Evolutionary conservation across 192 early-diverging fungal species (phyloP), one percentile per base, ranked within the genome.

Genomic region (Radiomyces spectabilis): DNA sequence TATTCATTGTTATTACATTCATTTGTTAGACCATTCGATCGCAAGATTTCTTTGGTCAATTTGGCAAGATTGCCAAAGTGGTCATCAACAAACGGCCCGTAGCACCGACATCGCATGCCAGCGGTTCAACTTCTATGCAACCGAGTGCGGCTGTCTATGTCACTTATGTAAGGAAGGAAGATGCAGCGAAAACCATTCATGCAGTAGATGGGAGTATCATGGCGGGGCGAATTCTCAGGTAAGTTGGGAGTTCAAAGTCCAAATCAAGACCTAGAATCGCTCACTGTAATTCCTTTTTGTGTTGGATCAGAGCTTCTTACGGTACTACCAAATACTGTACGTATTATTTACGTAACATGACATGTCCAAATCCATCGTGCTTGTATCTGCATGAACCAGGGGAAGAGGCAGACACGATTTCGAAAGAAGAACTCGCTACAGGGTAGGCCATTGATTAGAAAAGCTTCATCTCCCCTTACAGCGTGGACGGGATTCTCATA

Each of bases 271-370:
- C 53, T 22, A 27, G 32, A 26, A 18, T 62, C 16, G 12, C 35
- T 39, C 39, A 16, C 21, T 10, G 19, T 26, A 18, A 53, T 40
- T 12, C 6, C 33, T 31, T 32, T 26, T 16, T 39, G n/a, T n/a
- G n/a, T n/a, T n/a, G n/a, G n/a, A n/a, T n/a, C n/a, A 89, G 90
- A 37, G 97, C 93, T 9, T 94, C 94, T 0, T 94, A 91, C 77
- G 97, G 97, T 22, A 94, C 95, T 6, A 99, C 97, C 43, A 97
- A 97, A 61, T 99, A 99, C 75, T 99, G 97, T 62, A 86, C 95
- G 4, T 93, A 90, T 65, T 99, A 93, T 63, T 70, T 99, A 46
- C 87, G 93, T 24, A 88, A 83, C 59, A 91, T 93, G 60, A 67
- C 81, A 7, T 99, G 97, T 74, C 93, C 91, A 65, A 97, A 95